phyloP scores from a whole-genome alignment of 768 basidiomycete species.

The Leccinum longicurvipes region DNA sequence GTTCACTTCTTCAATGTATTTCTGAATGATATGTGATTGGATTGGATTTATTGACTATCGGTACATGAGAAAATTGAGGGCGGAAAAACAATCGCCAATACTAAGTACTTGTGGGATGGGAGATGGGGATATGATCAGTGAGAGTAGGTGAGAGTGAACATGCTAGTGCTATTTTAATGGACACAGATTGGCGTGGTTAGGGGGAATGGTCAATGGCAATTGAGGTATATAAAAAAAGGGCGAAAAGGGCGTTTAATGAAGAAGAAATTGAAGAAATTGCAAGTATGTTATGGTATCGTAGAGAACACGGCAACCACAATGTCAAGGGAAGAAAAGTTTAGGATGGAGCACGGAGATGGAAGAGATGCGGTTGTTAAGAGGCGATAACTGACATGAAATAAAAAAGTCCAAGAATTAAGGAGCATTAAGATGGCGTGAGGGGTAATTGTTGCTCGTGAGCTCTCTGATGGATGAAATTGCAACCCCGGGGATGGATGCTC shows the following conservation, averaged over 20 bases:
- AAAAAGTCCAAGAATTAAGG: slow-evolving; percentile 19
- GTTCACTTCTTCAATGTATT: too few species aligned
- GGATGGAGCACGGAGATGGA: background rate
- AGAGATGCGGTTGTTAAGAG: background rate
- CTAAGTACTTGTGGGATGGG: background rate
- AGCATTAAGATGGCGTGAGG: background rate
- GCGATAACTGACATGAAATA: slow-evolving; percentile 13
- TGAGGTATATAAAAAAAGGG: background rate
- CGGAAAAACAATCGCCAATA: too few species aligned
- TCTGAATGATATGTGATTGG: background rate
- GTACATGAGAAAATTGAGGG: background rate
- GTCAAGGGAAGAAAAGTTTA: background rate
- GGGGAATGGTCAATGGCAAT: background rate
- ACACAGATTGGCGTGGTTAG: slow-evolving; percentile 6
- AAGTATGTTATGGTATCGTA: slow-evolving; percentile 5
- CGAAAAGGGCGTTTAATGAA: background rate
- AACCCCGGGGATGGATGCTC: background rate
- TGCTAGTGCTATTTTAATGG: slow-evolving; percentile 9
- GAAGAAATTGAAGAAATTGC: background rate
- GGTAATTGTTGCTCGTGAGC: background rate
- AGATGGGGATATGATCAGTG: background rate
- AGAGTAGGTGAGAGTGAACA: background rate
- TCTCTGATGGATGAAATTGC: background rate
- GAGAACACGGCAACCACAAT: background rate
- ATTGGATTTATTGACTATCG: background rate